Conservation (phyloP, 495 filamentous ascomycete genomes). For the Penicillium diatomitis region DNA sequence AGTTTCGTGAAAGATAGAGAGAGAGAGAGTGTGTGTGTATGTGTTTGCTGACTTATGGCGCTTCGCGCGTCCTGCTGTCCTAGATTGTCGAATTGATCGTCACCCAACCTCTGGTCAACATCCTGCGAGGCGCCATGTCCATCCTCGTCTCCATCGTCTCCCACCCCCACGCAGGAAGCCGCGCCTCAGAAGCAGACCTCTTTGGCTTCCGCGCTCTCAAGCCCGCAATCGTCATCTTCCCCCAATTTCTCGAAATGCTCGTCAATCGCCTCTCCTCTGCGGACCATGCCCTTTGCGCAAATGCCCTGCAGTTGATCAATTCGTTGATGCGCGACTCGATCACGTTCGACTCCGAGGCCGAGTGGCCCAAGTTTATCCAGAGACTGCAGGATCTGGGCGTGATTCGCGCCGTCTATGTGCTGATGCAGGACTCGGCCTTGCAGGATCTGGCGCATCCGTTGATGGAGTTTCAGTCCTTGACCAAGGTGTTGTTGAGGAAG, state of each 20-base stretch:
- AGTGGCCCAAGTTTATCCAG: conserved; percentile 96
- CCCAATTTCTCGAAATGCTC: conserved; percentile 90
- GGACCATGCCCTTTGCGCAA: conserved; percentile 93
- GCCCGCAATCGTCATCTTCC: conserved; percentile 81
- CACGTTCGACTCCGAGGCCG: conserved; percentile 61
- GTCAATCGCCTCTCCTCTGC: conserved; percentile 82
- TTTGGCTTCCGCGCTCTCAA: conserved; percentile 88
- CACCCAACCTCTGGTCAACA: conserved; percentile 93
- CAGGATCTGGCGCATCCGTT: conserved; percentile 85
- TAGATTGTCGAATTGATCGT: conserved; percentile 91
- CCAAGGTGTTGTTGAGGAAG: conserved; percentile 80
- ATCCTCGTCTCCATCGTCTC: conserved; percentile 89
- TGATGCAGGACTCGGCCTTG: conserved; percentile 91
- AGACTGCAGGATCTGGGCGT: conserved; percentile 84
- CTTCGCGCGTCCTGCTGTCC: not conserved
- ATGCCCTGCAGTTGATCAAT: conserved; percentile 90
- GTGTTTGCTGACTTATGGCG: not conserved
- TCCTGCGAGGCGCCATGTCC: conserved; percentile 91
- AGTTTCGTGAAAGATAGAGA: no score
- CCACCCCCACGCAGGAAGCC: conserved; percentile 52
- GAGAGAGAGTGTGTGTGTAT: not conserved
- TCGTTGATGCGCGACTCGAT: conserved; percentile 90
- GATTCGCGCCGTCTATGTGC: conserved; percentile 79
- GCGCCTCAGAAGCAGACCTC: conserved; percentile 37
- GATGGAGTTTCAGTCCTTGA: conserved; percentile 90